A percentile compares a stretch with the other conserved stretches of the same genome.
phyloP scores from a whole-genome alignment of 2,329 filamentous ascomycete species.

The Aspergillus carbonarius region DNA sequence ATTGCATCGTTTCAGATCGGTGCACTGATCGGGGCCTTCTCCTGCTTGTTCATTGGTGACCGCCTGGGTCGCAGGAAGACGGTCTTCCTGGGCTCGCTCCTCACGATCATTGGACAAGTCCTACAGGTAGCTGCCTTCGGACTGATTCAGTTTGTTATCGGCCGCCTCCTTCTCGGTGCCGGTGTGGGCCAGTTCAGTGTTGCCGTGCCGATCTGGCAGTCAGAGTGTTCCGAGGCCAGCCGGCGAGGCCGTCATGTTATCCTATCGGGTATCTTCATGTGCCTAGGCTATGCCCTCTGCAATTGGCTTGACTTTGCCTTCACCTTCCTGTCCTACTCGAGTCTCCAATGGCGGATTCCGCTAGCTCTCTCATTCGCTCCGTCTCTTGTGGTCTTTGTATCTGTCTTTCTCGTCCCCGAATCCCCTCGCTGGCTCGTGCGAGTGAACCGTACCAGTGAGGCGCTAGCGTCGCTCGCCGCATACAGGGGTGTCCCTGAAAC shows the following conservation, averaged over 20 bases:
- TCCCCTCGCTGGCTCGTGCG: constrained; percentile 36
- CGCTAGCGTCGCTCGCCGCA: constrained; percentile 14
- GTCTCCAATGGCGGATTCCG: constrained; percentile 53
- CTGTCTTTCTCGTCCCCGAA: constrained; percentile 53
- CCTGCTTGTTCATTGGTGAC: constrained; percentile 39
- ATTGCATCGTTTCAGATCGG: constrained; percentile 24
- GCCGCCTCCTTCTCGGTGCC: constrained; percentile 49
- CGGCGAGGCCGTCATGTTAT: constrained; percentile 50
- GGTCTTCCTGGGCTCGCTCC: constrained; percentile 46
- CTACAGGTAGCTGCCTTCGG: constrained; percentile 47
- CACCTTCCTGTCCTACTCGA: constrained; percentile 44
- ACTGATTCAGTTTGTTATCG: constrained; percentile 48
- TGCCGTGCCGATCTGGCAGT: constrained; percentile 52
- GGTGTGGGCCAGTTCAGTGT: constrained; percentile 51
- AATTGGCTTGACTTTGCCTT: constrained; percentile 53
- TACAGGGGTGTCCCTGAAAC: constrained; percentile 14
- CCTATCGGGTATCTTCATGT: constrained; percentile 47
- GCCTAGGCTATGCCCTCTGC: constrained; percentile 26
- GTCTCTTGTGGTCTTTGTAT: constrained; percentile 49
- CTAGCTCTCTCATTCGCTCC: constrained; percentile 57
- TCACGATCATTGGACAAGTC: constrained; percentile 23
- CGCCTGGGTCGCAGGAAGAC: constrained; percentile 48
- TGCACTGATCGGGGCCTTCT: constrained; percentile 23
- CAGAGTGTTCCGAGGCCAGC: constrained; percentile 50
- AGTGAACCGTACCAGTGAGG: constrained; percentile 19